phyloP scores from a whole-genome alignment of 2,329 filamentous ascomycete genomes.

The Trichophaea hybrida region DNA sequence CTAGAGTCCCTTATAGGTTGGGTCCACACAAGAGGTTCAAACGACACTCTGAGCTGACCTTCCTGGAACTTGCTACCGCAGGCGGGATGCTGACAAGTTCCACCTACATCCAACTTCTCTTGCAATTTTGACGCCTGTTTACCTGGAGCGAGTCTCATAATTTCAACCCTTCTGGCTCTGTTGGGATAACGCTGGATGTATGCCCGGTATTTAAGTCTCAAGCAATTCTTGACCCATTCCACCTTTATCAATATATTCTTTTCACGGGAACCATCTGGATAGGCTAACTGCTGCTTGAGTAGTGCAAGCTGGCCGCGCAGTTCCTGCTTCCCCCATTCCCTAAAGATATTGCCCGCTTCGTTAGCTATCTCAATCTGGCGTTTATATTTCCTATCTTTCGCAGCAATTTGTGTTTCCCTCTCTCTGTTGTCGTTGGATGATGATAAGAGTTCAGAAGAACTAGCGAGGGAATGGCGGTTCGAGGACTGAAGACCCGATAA shows the following conservation, averaged over 20 bases:
- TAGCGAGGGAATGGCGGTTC: too few relatives aligned
- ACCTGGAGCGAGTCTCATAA: neutral
- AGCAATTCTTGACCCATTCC: constrained; percentile 7
- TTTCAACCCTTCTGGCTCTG: neutral
- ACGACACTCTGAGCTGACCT: constrained; percentile 13
- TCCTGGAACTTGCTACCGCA: constrained; percentile 6
- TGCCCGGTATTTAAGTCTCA: constrained; percentile 8
- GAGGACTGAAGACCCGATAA: too few relatives aligned
- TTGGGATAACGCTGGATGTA: constrained; percentile 8
- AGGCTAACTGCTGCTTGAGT: neutral
- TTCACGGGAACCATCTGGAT: neutral
- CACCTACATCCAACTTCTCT: neutral
- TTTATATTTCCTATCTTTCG: neutral
- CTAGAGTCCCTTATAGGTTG: neutral
- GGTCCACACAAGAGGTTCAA: constrained; percentile 13
- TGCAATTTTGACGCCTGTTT: neutral
- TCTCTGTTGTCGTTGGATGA: neutral
- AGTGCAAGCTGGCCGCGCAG: neutral
- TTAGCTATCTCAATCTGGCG: neutral
- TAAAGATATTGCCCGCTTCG: neutral
- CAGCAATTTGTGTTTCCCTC: neutral
- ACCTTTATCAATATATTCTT: neutral
- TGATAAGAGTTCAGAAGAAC: too few relatives aligned
- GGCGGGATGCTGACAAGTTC: constrained; percentile 8
- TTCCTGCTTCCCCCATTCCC: neutral